Percentiles rank a stretch among this genome's conserved stretches.
Evolutionary conservation across 2,329 filamentous ascomycete species (phyloP).

Genomic region (Aphanocladium album): DNA sequence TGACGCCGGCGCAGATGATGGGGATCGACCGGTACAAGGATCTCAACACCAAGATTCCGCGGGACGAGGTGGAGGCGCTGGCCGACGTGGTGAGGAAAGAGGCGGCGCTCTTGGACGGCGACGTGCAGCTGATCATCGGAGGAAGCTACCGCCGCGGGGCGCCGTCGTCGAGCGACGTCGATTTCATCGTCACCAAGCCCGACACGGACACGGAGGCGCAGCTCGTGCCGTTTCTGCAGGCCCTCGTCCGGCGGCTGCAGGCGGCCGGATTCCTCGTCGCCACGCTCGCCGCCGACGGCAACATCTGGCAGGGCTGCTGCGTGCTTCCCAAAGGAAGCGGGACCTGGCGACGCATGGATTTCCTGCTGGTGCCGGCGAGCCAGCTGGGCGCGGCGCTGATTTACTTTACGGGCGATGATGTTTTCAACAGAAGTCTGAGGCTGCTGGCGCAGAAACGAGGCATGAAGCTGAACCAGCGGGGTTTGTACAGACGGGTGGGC

Average conservation of each 20-base stretch:
- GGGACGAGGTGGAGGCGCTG: slow-evolving; percentile 67
- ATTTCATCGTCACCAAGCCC: slow-evolving; percentile 73
- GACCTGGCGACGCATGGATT: slow-evolving; percentile 76
- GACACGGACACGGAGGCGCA: slow-evolving; percentile 48
- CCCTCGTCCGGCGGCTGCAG: slow-evolving; percentile 59
- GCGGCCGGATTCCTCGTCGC: slow-evolving; percentile 61
- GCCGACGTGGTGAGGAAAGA: slow-evolving; percentile 57
- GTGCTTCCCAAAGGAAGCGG: slow-evolving; percentile 51
- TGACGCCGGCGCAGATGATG: slow-evolving; percentile 66
- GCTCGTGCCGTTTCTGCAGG: slow-evolving; percentile 57
- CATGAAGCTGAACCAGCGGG: slow-evolving; percentile 80
- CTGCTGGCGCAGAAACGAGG: slow-evolving; percentile 73
- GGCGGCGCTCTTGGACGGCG: slow-evolving; percentile 55
- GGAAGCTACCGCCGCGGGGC: slow-evolving; percentile 84
- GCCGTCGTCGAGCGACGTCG: slow-evolving; percentile 71
- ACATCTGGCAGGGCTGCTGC: slow-evolving; percentile 87
- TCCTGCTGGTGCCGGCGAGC: slow-evolving; percentile 73
- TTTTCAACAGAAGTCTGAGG: slow-evolving; percentile 85
- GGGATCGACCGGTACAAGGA: slow-evolving; percentile 78
- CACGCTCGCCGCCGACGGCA: slow-evolving; percentile 61
- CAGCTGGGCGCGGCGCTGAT: slow-evolving; percentile 81
- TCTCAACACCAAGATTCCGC: slow-evolving; percentile 72
- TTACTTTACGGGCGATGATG: slow-evolving; percentile 95
- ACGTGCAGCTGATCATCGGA: slow-evolving; percentile 66
- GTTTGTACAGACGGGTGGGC: slow-evolving; percentile 61